These are phyloP conservation scores for Sarcocystis neurona DNA, from an alignment of 169 alveolate genomes.

Conservation along the genomic window DNA sequence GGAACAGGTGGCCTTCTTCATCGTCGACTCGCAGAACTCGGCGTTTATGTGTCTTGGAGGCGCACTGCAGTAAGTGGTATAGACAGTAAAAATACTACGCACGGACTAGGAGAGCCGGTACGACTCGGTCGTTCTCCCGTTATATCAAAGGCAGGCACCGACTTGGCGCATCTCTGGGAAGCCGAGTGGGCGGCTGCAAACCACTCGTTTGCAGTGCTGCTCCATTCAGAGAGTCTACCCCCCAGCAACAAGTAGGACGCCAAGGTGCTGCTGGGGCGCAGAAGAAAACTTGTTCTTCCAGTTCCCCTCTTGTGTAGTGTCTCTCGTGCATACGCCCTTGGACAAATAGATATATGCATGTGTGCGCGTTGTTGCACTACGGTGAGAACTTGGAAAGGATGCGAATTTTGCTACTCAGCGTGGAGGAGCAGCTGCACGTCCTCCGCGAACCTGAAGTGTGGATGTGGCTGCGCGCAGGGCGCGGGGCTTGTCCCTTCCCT, in stretches of 20 bases:
- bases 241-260: too few relatives aligned
- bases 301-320: neutral
- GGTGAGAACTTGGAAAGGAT: neutral
- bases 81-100: too few relatives aligned
- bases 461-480: conserved; percentile 41
- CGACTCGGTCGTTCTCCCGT: too few relatives aligned
- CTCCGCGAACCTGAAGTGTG: neutral
- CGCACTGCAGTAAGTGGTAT: conserved; percentile 1
- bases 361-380: neutral
- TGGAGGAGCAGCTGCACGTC: neutral
- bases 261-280: too few relatives aligned
- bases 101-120: neutral
- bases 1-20: conserved; percentile 64
- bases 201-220: too few relatives aligned
- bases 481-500: conserved; percentile 47
- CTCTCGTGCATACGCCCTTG: neutral
- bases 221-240: too few relatives aligned
- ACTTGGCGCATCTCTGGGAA: too few relatives aligned
- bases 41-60: conserved; percentile 64
- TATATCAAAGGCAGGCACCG: too few relatives aligned
- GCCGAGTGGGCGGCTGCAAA: too few relatives aligned
- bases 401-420: neutral
- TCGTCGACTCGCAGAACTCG: conserved; percentile 62
- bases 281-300: too few relatives aligned
- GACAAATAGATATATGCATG: neutral